Conservation (phyloP, 2,329 filamentous ascomycete genomes). For the Nothopassalora personata region DNA sequence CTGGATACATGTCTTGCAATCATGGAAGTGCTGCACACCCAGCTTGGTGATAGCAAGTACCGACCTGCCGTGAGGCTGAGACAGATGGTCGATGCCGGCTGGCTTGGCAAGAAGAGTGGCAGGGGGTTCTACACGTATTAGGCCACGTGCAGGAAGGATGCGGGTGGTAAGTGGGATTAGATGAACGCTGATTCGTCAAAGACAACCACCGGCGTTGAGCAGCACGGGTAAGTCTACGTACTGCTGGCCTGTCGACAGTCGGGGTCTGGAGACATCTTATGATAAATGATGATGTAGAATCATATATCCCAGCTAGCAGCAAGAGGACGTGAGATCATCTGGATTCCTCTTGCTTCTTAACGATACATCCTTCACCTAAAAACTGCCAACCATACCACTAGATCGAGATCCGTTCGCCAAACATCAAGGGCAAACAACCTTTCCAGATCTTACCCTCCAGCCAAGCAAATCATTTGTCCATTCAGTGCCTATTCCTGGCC, state of each 20-base stretch:
- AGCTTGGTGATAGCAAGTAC: conserved; percentile 95
- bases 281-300: not conserved
- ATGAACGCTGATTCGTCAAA: not conserved
- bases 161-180: conserved; percentile 4
- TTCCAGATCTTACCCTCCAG: not conserved
- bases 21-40: conserved; percentile 87
- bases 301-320: not conserved
- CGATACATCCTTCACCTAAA: too few species aligned
- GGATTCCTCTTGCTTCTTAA: too few species aligned
- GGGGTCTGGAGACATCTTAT: not conserved
- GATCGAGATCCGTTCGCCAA: not conserved
- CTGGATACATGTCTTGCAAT: conserved; percentile 94
- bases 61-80: conserved; percentile 77
- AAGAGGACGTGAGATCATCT: not conserved
- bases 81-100: conserved; percentile 97
- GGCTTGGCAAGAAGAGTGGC: conserved; percentile 94
- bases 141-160: not conserved
- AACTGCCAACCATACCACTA: not conserved
- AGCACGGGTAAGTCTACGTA: not conserved
- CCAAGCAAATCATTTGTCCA: not conserved
- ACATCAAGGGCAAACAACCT: too few species aligned
- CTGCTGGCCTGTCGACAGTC: not conserved
- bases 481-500: too few species aligned
- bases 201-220: not conserved
- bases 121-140: conserved; percentile 93